Evolutionary conservation across 106 monocot genomes (phyloP).

Genomic region (Phalaenopsis equestris): DNA sequence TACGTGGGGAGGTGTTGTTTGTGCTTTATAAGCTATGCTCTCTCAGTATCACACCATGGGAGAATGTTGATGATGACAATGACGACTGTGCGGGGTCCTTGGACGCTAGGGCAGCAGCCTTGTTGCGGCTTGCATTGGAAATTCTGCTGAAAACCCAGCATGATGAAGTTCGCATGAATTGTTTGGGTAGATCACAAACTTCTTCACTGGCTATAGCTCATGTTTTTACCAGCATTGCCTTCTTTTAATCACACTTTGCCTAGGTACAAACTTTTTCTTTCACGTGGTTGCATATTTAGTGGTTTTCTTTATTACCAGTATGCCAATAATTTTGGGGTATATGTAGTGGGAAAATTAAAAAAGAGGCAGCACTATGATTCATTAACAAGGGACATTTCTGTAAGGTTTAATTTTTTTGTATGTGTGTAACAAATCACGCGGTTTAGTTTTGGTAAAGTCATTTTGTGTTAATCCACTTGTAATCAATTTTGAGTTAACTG

Average conservation of each 20-base stretch:
- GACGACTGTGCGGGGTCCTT: constrained; percentile 16
- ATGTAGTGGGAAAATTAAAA: neutral
- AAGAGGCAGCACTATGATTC: neutral
- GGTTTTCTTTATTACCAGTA: neutral
- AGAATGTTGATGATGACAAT: constrained; percentile 13
- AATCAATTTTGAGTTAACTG: too few species aligned
- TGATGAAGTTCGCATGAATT: constrained; percentile 87
- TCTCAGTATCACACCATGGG: constrained; percentile 43
- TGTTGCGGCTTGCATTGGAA: constrained; percentile 52
- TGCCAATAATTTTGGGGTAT: neutral
- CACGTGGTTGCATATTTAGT: neutral
- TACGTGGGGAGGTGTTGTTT: constrained; percentile 83
- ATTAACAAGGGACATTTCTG: neutral
- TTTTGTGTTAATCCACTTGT: neutral
- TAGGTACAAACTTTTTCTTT: neutral
- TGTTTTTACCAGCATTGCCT: constrained; percentile 3
- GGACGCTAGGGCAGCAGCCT: constrained; percentile 7
- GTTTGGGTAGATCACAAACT: constrained; percentile 52
- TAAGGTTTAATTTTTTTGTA: neutral
- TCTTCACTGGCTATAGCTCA: constrained; percentile 1
- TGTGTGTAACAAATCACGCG: neutral
- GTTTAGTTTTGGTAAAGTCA: neutral
- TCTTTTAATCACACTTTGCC: neutral
- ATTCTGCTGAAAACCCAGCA: constrained; percentile 67
- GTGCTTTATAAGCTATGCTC: constrained; percentile 74